Conservation (phyloP, 1,139 yeast species). For the Scheffersomyces stambukii region DNA sequence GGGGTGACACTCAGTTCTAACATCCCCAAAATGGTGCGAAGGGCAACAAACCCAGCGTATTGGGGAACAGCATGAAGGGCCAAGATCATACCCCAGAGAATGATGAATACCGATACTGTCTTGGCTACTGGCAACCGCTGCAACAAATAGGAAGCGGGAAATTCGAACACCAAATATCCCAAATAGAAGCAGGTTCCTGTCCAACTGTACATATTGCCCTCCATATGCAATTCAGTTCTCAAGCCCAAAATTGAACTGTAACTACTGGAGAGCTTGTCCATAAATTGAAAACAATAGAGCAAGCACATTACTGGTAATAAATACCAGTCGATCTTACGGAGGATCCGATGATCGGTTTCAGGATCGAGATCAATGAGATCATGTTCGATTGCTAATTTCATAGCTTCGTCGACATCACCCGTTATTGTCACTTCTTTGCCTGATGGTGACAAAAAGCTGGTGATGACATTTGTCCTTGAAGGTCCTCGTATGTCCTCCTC, state of each 20-base stretch:
- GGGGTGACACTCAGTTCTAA: conserved; percentile 55
- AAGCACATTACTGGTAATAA: conserved; percentile 54
- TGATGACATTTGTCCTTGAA: conserved; percentile 16
- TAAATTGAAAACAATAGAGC: conserved; percentile 55
- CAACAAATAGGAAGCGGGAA: conserved; percentile 38
- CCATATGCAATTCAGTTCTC: conserved; percentile 43
- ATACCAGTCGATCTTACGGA: conserved; percentile 49
- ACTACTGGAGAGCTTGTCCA: conserved; percentile 60
- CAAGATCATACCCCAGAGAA: conserved; percentile 28
- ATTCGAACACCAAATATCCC: conserved; percentile 47
- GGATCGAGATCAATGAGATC: conserved; percentile 15
- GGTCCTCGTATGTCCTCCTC: conserved; percentile 19
- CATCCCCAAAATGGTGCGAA: conserved; percentile 42
- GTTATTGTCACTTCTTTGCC: conserved; percentile 27
- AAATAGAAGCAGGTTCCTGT: conserved; percentile 53
- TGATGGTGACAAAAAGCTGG: conserved; percentile 22
- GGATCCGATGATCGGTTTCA: conserved; percentile 14
- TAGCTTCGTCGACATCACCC: conserved; percentile 32
- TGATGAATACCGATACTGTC: conserved; percentile 19
- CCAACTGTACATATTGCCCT: conserved; percentile 52
- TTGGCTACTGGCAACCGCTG: conserved; percentile 34
- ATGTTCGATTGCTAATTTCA: conserved; percentile 21
- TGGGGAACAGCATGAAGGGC: conserved; percentile 25
- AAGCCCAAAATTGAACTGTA: conserved; percentile 63
- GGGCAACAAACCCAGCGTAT: conserved; percentile 27